Evolutionary conservation across 768 basidiomycete genomes (phyloP).

Genomic region (Favolaschia claudopus): DNA sequence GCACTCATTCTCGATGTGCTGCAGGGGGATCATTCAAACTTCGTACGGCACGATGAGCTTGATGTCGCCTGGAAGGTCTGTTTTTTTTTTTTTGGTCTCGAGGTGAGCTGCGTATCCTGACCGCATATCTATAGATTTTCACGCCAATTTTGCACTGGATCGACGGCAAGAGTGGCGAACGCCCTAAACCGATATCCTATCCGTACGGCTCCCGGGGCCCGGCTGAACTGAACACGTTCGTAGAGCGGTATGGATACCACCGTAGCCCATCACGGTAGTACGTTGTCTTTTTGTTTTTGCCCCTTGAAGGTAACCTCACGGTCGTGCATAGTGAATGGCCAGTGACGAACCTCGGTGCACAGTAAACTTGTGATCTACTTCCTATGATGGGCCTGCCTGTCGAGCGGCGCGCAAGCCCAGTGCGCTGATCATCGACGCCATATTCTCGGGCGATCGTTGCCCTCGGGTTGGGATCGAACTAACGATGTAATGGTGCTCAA

Average conservation of each 20-base stretch:
- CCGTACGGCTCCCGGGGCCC: conserved; percentile 96
- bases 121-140: conserved; percentile 80
- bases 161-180: conserved; percentile 72
- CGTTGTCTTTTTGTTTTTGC: conserved; percentile 40
- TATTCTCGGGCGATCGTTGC: conserved; percentile 6
- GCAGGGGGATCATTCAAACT: conserved; percentile 98
- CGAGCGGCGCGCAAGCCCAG: background rate
- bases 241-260: conserved; percentile 77
- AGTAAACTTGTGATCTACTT: background rate
- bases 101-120: background rate
- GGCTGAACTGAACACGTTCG: conserved; percentile 78
- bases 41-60: conserved; percentile 96
- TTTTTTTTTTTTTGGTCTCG: background rate
- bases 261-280: conserved; percentile 76
- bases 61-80: conserved; percentile 97
- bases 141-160: conserved; percentile 98
- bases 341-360: conserved; percentile 13
- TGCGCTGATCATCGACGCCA: background rate
- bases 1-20: conserved; percentile 94
- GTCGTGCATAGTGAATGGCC: conserved; percentile 17
- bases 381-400: background rate
- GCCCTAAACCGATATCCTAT: conserved; percentile 81
- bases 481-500: too few species aligned
- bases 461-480: conserved; percentile 8
- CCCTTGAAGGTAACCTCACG: background rate